A percentile compares a stretch with the other conserved stretches of the same genome.
phyloP scores from a whole-genome alignment of 768 basidiomycete species.

The Baorangia bicolor region DNA sequence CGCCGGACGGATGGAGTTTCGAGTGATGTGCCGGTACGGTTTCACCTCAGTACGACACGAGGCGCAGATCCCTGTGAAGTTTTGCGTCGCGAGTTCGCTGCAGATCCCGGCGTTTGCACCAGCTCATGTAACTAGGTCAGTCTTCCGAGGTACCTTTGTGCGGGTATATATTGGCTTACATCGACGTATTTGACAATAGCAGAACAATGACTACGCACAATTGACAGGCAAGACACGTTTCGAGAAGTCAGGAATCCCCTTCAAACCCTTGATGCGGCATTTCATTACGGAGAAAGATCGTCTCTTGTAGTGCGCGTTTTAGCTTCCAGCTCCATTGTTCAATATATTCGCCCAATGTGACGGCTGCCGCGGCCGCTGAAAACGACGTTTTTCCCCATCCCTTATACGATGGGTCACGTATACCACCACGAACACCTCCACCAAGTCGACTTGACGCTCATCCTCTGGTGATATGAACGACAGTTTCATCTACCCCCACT shows the following conservation, averaged over 20 bases:
- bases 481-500: background rate
- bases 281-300: slow-evolving; percentile 18
- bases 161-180: background rate
- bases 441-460: background rate
- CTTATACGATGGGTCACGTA: background rate
- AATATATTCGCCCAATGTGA: background rate
- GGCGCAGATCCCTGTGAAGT: background rate
- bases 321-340: slow-evolving; percentile 10
- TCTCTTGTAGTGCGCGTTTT: background rate
- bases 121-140: background rate
- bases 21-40: background rate
- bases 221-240: slow-evolving; percentile 12
- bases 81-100: background rate
- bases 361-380: background rate
- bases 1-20: background rate
- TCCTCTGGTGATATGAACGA: background rate
- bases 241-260: slow-evolving; percentile 7
- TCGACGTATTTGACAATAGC: background rate
- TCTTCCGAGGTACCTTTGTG: background rate
- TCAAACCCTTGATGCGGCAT: background rate
- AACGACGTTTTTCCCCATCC: background rate
- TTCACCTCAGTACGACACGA: slow-evolving; percentile 1
- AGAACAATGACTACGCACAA: background rate
- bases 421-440: background rate
- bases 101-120: background rate